phyloP scores from a whole-genome alignment of 768 basidiomycete genomes.

The Suillus subalutaceus region DNA sequence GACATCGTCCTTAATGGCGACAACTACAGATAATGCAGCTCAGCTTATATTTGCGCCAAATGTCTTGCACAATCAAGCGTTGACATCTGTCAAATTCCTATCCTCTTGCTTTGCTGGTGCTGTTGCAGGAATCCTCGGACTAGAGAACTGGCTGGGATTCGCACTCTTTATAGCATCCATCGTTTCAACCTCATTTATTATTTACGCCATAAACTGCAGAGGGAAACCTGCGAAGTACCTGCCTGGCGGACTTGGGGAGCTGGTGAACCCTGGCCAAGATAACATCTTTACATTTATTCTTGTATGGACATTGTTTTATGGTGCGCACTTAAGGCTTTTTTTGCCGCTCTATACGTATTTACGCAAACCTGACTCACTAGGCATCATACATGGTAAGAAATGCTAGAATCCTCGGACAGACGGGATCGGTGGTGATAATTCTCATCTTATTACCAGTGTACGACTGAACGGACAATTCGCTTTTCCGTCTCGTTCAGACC shows the following conservation, averaged over 20 bases:
- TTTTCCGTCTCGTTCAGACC: slow-evolving; percentile 6
- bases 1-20: slow-evolving; percentile 43
- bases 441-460: slow-evolving; percentile 38
- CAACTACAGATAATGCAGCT: slow-evolving; percentile 49
- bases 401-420: not conserved
- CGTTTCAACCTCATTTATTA: slow-evolving; percentile 63
- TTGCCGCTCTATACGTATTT: slow-evolving; percentile 9
- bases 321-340: slow-evolving; percentile 44
- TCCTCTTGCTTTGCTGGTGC: slow-evolving; percentile 86
- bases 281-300: slow-evolving; percentile 90
- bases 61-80: slow-evolving; percentile 60
- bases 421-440: slow-evolving; percentile 18
- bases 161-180: slow-evolving; percentile 72
- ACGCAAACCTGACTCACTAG: slow-evolving; percentile 23
- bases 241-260: slow-evolving; percentile 62
- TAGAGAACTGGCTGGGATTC: slow-evolving; percentile 85
- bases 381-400: slow-evolving; percentile 51
- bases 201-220: slow-evolving; percentile 73
- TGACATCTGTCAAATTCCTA: slow-evolving; percentile 75
- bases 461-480: slow-evolving; percentile 32
- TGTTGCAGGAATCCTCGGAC: slow-evolving; percentile 85
- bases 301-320: slow-evolving; percentile 93
- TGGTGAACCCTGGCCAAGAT: slow-evolving; percentile 87
- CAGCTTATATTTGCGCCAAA: slow-evolving; percentile 72
- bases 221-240: slow-evolving; percentile 65